A percentile compares a stretch with the other conserved stretches of the same genome.
phyloP scores from a whole-genome alignment of 352 stramenopile species.

The Blastocystis sp. region DNA sequence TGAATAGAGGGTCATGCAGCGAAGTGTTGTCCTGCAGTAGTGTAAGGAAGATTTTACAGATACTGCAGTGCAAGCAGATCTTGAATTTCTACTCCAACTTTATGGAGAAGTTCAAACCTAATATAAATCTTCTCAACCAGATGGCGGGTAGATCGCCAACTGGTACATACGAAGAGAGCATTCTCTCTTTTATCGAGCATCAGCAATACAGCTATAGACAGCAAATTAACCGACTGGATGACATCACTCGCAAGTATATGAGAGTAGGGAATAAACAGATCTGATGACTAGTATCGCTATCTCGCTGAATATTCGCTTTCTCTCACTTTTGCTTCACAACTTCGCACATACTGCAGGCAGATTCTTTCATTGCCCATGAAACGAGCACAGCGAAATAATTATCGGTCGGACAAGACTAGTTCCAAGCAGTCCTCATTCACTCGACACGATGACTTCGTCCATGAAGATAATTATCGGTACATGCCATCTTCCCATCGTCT shows the following conservation, averaged over 20 bases:
- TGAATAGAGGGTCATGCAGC: not conserved
- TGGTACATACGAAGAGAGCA: not conserved
- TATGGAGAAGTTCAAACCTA: not conserved
- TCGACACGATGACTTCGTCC: not conserved
- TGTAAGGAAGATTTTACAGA: not conserved
- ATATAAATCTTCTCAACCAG: not conserved
- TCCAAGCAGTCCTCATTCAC: not conserved
- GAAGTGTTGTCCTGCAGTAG: not conserved
- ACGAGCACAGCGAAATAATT: not conserved
- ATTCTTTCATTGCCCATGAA: not conserved
- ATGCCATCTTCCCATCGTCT: not conserved
- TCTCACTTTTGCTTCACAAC: not conserved
- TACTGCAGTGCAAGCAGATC: not conserved
- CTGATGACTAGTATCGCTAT: not conserved
- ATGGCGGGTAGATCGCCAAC: not conserved
- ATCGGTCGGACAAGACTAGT: not conserved
- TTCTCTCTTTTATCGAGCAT: not conserved
- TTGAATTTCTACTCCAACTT: slow-evolving; percentile 34
- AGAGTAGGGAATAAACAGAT: not conserved
- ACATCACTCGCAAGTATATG: not conserved
- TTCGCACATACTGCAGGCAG: not conserved
- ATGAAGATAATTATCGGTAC: not conserved
- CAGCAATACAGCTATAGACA: not conserved
- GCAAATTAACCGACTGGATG: not conserved
- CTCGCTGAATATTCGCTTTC: not conserved